Evolutionary conservation across 305 asterid genomes (phyloP), one percentile per base, ranked within the genome.

Genomic region (Fraxinus sp.): DNA sequence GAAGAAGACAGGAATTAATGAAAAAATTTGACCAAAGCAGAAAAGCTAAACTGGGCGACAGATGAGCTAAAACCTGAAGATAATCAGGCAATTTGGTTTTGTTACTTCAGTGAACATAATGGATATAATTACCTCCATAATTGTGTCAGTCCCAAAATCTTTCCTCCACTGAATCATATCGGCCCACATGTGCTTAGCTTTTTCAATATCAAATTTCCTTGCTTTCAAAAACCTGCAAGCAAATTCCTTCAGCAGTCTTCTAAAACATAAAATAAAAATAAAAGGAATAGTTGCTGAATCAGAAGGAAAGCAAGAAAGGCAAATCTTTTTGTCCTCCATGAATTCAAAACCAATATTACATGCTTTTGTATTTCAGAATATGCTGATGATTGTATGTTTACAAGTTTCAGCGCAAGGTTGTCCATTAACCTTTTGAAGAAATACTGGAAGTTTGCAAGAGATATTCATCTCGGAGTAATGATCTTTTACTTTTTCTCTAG

Each of bases 91-190:
- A 14, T 71, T 71, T 71, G 76, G 46, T 39, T 37, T 32, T 33
- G 41, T 33, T 71, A 71, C 44, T 32, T 26, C 44, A 14, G 76
- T 5, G 44, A 71, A 71, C 41, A 70, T 22, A 76, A 46, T 14
- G 18, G 30, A 33, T 49, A 37, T 14, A 84, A 26, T 80, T 88
- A 93, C 99, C 97, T 93, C 94, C n/a, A 64, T 46, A 74, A 97
- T 86, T 41, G 94, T 89, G 89, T 97, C 98, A 66, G 94, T 87
- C 20, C 97, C 97, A 81, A 96, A 96, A 20, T 96, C 99, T 85
- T 86, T 93, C 92, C 99, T 93, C 99, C 99, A 96, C 62, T 92
- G 97, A 84, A 96, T 87, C 99, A 96, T 96, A 86, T 96, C 98
- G 79, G 98, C 94, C 99, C 98, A 96, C 98, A 96, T 96, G 75